Percentiles rank a stretch among this genome's conserved stretches.
Conservation (phyloP, 306 rosid genomes). For the Glycine tomentella region DNA sequence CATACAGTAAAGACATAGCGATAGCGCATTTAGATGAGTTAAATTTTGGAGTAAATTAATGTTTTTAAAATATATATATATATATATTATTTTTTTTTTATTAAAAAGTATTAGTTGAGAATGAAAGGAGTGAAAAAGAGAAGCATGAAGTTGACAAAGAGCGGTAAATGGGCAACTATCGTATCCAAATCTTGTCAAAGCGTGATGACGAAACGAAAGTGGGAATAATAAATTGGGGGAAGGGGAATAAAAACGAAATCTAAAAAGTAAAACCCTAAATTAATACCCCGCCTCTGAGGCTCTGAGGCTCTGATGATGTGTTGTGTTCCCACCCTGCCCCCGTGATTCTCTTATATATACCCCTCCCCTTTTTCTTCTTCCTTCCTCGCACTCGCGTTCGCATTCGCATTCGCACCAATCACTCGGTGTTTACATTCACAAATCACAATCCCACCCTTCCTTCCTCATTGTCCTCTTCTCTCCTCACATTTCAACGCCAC, state of each 20-base stretch:
- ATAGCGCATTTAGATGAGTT: no score
- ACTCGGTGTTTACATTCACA: no score
- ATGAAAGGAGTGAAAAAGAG: no score
- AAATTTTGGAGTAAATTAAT: no score
- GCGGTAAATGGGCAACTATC: neutral
- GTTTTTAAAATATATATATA: no score
- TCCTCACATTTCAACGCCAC: neutral
- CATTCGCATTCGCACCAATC: neutral
- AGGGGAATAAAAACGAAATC: neutral
- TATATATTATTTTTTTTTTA: no score
- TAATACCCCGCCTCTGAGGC: neutral
- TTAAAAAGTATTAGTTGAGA: no score
- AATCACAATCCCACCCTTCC: neutral
- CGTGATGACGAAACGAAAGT: neutral
- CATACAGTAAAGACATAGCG: no score
- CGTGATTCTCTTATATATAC: neutral
- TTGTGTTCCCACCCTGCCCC: neutral
- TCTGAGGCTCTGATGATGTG: no score
- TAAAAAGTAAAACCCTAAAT: constrained; percentile 33
- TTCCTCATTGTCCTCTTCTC: neutral
- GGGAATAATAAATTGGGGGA: constrained; percentile 1
- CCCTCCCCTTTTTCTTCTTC: neutral
- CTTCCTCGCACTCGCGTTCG: neutral
- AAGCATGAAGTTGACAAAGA: neutral
- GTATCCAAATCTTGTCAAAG: neutral